These are phyloP conservation scores for Pleurotus giganteus DNA, from an alignment of 768 basidiomycete genomes.

Conservation along the genomic window DNA sequence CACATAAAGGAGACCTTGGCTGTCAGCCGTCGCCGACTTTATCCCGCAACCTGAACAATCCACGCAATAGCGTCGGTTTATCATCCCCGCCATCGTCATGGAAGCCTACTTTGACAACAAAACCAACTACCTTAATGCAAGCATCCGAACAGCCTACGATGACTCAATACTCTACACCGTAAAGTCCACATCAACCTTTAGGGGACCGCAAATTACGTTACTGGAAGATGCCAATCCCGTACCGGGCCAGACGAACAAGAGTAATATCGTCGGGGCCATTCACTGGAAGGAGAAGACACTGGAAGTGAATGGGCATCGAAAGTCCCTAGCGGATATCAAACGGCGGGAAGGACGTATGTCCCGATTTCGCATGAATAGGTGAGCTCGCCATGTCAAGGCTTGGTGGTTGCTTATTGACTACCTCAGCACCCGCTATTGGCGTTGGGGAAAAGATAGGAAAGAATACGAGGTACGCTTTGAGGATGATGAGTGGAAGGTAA, in stretches of 20 bases:
- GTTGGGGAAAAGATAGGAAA: constrained; percentile 40
- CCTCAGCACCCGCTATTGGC: constrained; percentile 39
- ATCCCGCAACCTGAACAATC: background rate
- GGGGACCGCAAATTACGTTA: constrained; percentile 41
- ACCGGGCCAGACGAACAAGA: constrained; percentile 23
- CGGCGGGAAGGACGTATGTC: constrained; percentile 35
- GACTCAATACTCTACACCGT: constrained; percentile 43
- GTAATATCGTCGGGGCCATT: constrained; percentile 37
- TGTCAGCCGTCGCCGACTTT: background rate
- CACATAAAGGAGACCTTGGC: background rate
- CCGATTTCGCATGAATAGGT: constrained; percentile 21
- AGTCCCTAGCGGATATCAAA: constrained; percentile 38
- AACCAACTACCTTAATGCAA: constrained; percentile 44
- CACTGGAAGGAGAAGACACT: constrained; percentile 50
- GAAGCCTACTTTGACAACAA: constrained; percentile 53
- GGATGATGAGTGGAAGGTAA: constrained; percentile 47
- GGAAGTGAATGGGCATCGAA: constrained; percentile 41
- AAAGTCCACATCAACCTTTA: constrained; percentile 40
- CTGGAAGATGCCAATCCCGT: constrained; percentile 48
- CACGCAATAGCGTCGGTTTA: background rate
- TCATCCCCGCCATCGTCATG: constrained; percentile 29
- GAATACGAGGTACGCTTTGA: constrained; percentile 43
- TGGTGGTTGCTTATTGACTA: constrained; percentile 11
- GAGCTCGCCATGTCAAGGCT: background rate
- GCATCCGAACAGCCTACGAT: constrained; percentile 41